These are phyloP conservation scores for Rhodosporidiobolus sp. DNA, from an alignment of 768 basidiomycete genomes.

Conservation along the genomic window DNA sequence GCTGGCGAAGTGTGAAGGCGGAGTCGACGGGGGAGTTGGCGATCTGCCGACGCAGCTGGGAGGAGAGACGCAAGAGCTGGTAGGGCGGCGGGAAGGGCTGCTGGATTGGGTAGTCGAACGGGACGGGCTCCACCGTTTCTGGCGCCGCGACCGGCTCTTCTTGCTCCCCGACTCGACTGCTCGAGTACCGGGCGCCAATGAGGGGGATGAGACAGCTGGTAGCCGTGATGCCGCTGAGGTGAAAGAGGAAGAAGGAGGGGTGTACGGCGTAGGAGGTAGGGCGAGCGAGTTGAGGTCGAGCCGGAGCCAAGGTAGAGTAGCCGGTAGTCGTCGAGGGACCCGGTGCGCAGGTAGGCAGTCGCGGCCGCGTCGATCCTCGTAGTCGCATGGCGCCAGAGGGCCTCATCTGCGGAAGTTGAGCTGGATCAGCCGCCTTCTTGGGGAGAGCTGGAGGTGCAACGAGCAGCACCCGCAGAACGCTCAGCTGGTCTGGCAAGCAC, in stretches of 20 bases:
- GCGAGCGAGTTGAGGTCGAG: not conserved
- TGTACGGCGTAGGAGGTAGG: not conserved
- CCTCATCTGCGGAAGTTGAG: not conserved
- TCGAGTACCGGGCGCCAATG: conserved; percentile 14
- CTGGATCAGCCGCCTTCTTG: no score
- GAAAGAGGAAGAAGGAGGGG: conserved; percentile 32
- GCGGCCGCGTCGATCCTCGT: not conserved
- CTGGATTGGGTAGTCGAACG: conserved; percentile 16
- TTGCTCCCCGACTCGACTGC: not conserved
- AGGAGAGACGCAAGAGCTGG: conserved; percentile 7
- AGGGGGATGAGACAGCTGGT: conserved; percentile 25
- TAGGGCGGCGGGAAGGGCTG: conserved; percentile 6
- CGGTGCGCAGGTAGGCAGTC: not conserved
- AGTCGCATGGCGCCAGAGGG: not conserved
- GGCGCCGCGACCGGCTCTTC: not conserved
- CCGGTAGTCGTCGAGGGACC: not conserved
- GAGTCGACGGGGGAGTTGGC: conserved; percentile 11
- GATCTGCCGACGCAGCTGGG: conserved; percentile 22
- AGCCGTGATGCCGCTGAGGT: conserved; percentile 21
- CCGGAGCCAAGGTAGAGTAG: conserved; percentile 9
- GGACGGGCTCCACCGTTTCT: not conserved
- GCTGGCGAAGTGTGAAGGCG: conserved; percentile 36
- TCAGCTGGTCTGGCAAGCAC: no score
- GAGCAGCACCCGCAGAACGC: no score
- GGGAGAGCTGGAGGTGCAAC: no score